Evolutionary conservation across 805 yeast species (phyloP).

Genomic region (Sugiyamaella valdiviana): DNA sequence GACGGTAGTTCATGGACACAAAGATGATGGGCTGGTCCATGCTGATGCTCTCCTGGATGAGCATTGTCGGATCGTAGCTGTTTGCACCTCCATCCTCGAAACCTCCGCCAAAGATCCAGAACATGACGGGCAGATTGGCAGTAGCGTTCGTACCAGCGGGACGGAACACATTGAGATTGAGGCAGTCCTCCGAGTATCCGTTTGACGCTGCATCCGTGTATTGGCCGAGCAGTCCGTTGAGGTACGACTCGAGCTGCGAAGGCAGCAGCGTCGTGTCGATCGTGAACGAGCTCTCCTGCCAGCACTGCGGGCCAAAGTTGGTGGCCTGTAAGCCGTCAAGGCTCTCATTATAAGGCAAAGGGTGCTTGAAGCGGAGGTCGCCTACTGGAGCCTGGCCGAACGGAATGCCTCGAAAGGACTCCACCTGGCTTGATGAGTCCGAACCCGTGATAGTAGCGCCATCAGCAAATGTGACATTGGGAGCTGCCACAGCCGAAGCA

Average conservation of each 20-base stretch:
- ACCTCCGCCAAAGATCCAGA: constrained; percentile 38
- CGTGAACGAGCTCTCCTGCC: not conserved
- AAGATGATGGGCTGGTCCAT: constrained; percentile 22
- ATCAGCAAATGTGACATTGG: not conserved
- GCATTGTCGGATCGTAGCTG: constrained; percentile 22
- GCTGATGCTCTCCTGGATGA: constrained; percentile 11
- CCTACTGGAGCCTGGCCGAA: constrained; percentile 31
- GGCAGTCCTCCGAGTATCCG: constrained; percentile 27
- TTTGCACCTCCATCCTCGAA: constrained; percentile 31
- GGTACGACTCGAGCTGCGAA: constrained; percentile 3
- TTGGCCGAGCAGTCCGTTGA: not conserved
- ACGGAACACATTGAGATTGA: constrained; percentile 27
- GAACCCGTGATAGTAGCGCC: not conserved
- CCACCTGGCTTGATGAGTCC: not conserved
- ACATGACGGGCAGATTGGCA: constrained; percentile 18
- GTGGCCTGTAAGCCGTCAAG: constrained; percentile 15
- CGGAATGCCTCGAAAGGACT: constrained; percentile 22
- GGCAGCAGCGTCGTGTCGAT: constrained; percentile 23
- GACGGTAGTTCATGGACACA: constrained; percentile 32
- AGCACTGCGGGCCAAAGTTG: constrained; percentile 14
- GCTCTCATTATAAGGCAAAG: constrained; percentile 16
- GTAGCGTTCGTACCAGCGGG: constrained; percentile 16
- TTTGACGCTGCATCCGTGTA: constrained; percentile 1
- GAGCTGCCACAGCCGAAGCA: not conserved
- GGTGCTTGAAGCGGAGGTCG: constrained; percentile 27